Percentiles rank a stretch among this genome's conserved stretches.
These are phyloP conservation scores for Mortierella sp. DNA, from an alignment of 371 early-diverging fungal species.

Conservation along the genomic window DNA sequence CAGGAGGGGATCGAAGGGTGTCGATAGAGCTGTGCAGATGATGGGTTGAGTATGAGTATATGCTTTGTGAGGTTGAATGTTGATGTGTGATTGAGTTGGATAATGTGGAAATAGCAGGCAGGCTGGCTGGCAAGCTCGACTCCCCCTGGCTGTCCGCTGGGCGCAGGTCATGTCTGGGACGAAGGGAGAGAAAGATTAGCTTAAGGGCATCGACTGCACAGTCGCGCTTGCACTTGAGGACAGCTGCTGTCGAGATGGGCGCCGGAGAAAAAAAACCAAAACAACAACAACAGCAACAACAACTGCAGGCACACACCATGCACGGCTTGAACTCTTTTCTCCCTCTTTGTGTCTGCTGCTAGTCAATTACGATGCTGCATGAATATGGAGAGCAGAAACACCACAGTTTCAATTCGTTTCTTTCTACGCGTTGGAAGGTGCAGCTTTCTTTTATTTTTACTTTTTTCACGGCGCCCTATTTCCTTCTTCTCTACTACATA, in stretches of 20 bases:
- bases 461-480: no score
- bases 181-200: background rate
- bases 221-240: constrained; percentile 10
- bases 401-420: background rate
- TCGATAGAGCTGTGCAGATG: constrained; percentile 7
- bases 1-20: constrained; percentile 13
- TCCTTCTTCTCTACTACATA: background rate
- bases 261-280: constrained; percentile 3
- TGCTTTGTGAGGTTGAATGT: background rate
- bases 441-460: no score
- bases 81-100: constrained; percentile 8
- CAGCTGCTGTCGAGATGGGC: background rate
- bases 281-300: fast-evolving
- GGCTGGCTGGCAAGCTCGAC: background rate
- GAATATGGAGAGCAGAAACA: background rate
- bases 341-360: background rate
- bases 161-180: background rate
- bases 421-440: no score
- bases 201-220: constrained; percentile 8
- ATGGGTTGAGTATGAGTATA: background rate
- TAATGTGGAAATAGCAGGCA: background rate
- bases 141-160: background rate
- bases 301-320: background rate
- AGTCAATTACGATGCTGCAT: background rate
- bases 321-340: background rate